Base-by-base conservation (phyloP, 2,329 filamentous ascomycete species). In the Fusarium agapanthi region DNA sequence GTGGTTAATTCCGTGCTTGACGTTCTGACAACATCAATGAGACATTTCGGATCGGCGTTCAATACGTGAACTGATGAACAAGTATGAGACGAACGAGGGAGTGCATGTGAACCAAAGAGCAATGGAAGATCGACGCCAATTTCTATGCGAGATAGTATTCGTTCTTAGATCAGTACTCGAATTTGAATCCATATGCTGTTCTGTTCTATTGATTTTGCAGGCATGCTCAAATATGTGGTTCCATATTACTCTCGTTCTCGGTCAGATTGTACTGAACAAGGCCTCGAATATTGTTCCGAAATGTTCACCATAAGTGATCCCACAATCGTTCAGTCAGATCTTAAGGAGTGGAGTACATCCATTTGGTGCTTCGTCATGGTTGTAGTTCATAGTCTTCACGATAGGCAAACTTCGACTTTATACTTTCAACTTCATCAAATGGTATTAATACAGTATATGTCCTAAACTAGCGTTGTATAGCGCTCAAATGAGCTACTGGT, bases 111-210 rank as follows among this genome's bases (percentile, higher is more conserved):
- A 30, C 9, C 11, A 7, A 11, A 15, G 26, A 22, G 0, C 13
- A 28, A 47, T 15, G 4, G 8, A 3, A 22, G 44, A 5, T 22
- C 5, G 9, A 7, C 9, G 9, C 6, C 6, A 3, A 15, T 7
- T 22, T 7, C 0, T 1, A 11, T 5, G 13, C 4, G 6, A 28
- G 4, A 8, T 0, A 22, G 22, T 0, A 47, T 28, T 11, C 6
- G 1, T 22, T 13, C 3, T 11, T 15, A 11, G 2, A 6, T 26
- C 20, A 47, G 20, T 22, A 11, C 18, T 22, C 6, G 10, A 5
- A 8, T 15, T 22, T 15, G 1, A 30, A 22, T 5, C 6, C 1
- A 7, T 11, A 0, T 22, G 20, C 20, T 30, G 20, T 47, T 44
- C 28, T 30, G n/a, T n/a, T 34, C 18, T 11, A 5, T 15, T 15